Conservation (phyloP, 345 rosid genomes). For the Gossypium sturtianum region DNA sequence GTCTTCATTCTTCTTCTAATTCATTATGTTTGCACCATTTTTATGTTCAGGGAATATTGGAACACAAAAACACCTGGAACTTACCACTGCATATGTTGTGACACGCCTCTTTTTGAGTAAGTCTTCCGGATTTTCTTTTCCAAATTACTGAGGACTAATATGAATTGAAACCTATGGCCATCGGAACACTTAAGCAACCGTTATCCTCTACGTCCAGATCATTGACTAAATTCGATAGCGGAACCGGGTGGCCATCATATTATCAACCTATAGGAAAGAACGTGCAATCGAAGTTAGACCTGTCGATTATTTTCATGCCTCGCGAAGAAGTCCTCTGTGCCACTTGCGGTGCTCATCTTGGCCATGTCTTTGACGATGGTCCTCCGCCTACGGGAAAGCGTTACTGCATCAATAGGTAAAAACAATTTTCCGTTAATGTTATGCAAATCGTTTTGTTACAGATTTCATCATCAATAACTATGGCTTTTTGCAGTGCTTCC, state of each 20-base stretch:
- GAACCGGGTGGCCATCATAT: conserved; percentile 97
- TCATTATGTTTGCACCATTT: neutral
- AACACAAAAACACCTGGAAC: conserved; percentile 72
- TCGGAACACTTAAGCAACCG: neutral
- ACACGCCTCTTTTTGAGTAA: conserved; percentile 76
- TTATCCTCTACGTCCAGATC: conserved; percentile 41
- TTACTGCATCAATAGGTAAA: conserved; percentile 80
- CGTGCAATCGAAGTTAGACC: conserved; percentile 66
- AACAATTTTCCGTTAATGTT: neutral
- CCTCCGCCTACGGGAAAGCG: conserved; percentile 85
- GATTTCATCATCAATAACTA: neutral
- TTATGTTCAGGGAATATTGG: conserved; percentile 64
- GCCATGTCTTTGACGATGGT: conserved; percentile 84
- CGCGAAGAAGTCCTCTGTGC: conserved; percentile 73
- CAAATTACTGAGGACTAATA: neutral
- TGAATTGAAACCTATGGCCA: neutral
- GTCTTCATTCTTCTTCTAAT: neutral
- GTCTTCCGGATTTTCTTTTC: conserved; percentile 8
- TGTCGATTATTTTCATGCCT: conserved; percentile 85
- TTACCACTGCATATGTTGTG: conserved; percentile 85
- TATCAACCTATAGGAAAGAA: conserved; percentile 64
- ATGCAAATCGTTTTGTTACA: neutral
- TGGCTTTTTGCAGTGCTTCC: conserved; percentile 31
- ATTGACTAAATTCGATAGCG: conserved; percentile 88
- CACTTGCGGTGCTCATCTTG: conserved; percentile 74